Conservation (phyloP, 225 moss, liverwort and hornwort genomes). For the Rhytidiadelphus loreus region DNA sequence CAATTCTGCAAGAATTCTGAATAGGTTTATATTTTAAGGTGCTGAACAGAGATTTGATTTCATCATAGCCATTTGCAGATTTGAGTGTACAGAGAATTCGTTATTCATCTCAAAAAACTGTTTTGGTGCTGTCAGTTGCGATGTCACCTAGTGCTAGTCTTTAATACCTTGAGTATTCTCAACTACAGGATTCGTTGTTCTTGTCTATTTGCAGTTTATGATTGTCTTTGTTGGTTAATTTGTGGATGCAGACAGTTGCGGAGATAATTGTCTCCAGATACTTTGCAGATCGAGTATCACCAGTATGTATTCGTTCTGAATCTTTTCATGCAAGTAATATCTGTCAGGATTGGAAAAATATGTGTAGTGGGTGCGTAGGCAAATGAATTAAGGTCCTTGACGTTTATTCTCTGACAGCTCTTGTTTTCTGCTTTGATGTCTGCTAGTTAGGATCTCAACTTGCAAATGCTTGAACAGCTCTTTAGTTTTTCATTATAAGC, state of each 20-base stretch:
- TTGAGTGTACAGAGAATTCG: not conserved
- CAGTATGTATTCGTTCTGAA: constrained; percentile 40
- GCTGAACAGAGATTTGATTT: not conserved
- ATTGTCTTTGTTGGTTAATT: not conserved
- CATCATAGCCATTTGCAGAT: not conserved
- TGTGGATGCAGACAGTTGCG: constrained; percentile 58
- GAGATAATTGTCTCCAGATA: constrained; percentile 57
- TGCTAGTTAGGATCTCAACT: not conserved
- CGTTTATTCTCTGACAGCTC: not conserved
- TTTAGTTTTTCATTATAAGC: not conserved
- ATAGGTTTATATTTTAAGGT: not conserved
- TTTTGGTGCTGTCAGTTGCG: not conserved
- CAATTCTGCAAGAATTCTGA: not conserved
- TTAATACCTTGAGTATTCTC: not conserved
- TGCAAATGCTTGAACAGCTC: not conserved
- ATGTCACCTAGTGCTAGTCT: not conserved
- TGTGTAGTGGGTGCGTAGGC: not conserved
- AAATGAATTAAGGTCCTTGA: not conserved
- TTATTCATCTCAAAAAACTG: not conserved
- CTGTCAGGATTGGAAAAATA: not conserved
- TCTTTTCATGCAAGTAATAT: not conserved
- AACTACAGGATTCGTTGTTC: not conserved
- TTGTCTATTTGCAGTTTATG: not conserved
- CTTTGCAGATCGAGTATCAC: constrained; percentile 66
- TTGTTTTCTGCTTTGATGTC: not conserved